phyloP scores from a whole-genome alignment of 768 basidiomycete species.

The Heimioporus sp. region DNA sequence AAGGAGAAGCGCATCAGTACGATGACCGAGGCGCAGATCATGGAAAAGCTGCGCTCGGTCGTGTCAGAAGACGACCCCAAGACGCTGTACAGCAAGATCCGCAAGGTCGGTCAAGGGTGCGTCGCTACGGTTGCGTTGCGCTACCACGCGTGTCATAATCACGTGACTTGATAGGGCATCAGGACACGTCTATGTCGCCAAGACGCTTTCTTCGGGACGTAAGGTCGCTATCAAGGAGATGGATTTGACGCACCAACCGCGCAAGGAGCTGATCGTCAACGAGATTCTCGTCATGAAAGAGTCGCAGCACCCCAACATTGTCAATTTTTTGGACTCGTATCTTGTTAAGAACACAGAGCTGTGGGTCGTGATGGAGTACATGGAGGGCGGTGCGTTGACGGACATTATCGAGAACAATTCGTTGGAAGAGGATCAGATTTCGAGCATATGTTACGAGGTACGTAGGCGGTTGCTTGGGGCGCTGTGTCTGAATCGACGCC shows the following conservation, averaged over 20 bases:
- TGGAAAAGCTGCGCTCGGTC: slow-evolving; percentile 92
- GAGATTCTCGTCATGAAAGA: slow-evolving; percentile 99
- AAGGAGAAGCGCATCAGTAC: slow-evolving; percentile 89
- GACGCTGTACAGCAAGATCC: slow-evolving; percentile 90
- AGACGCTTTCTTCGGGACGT: slow-evolving; percentile 76
- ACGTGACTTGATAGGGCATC: slow-evolving; percentile 64
- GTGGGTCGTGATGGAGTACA: slow-evolving; percentile 99
- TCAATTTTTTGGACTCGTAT: slow-evolving; percentile 92
- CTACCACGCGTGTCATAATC: not conserved
- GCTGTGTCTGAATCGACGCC: slow-evolving; percentile 1
- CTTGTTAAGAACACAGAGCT: slow-evolving; percentile 85
- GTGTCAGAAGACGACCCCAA: slow-evolving; percentile 88
- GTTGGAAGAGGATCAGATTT: slow-evolving; percentile 92
- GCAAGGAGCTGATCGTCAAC: slow-evolving; percentile 97
- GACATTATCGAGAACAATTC: slow-evolving; percentile 98
- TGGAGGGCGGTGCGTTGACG: slow-evolving; percentile 97
- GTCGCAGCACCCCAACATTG: slow-evolving; percentile 94
- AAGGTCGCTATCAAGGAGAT: slow-evolving; percentile 99
- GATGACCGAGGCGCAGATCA: slow-evolving; percentile 97
- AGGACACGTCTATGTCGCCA: slow-evolving; percentile 97
- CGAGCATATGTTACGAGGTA: slow-evolving; percentile 89
- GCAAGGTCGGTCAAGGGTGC: slow-evolving; percentile 98
- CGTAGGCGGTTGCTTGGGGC: slow-evolving; percentile 19
- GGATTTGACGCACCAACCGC: slow-evolving; percentile 91
- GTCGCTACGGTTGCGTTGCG: slow-evolving; percentile 30